Base-by-base conservation (phyloP, 805 yeast species). In the Candida michaelii region DNA sequence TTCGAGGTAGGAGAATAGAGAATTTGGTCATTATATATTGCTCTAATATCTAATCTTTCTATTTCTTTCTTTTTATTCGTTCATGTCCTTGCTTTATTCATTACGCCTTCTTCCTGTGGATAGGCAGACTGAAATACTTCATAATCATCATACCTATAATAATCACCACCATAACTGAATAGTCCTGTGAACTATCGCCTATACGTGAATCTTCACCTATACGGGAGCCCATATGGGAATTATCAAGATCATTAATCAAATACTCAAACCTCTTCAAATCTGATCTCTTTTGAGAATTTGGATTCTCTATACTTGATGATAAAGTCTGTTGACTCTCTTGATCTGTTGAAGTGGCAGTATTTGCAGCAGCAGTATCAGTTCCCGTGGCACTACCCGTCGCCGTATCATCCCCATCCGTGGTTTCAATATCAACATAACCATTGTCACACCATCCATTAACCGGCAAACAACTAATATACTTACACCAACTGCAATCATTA, bases 371-470 rank as follows among this genome's bases (percentile, higher is more conserved):
- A 13, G 33, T 12, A 21, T n/a, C 15, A 18, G 11, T 4, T 12
- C 16, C 4, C 12, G 36, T 21, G 4, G 24, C 12, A 23, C 17
- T 15, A 35, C 21, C 14, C 4, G 31, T 5, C 18, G 12, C 18
- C 19, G 18, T 17, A 27, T 19, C 15, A 38, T 30, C 24, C 19
- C 27, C 9, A 5, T 18, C 25, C 8, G 56, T 25, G 29, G 29
- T 44, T 18, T 46, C 48, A 12, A 68, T 58, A 4, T 62, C 45
- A 11, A 69, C 61, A 36, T 63, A 53, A 3, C 82, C 82, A 21
- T 58, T 52, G 36, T 74, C 80, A 56, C 89, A 83, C 89, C 89
- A 83, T 21, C 78, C 82, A 46, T 79, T 71, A 3, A 83, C 83
- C 0, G 89, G 89, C 11, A 83, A 55, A 53, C 90, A 84, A 50